A percentile compares a stretch with the other conserved stretches of the same genome.
These are phyloP conservation scores for Leishmania braziliensis DNA, from an alignment of 208 protist genomes.

Conservation along the genomic window DNA sequence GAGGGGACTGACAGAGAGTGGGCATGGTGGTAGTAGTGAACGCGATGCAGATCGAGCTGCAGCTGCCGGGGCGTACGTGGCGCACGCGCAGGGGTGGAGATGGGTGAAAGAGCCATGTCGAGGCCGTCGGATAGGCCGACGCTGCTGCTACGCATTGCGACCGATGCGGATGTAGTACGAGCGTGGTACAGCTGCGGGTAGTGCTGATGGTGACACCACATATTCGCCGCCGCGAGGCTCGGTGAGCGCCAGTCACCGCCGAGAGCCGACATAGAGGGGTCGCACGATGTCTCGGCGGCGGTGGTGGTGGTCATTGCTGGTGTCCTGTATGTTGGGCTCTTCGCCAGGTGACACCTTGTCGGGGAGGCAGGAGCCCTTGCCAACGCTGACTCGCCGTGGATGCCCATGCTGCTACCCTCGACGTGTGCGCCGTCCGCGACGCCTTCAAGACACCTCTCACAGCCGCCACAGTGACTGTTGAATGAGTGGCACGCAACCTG, in stretches of 20 bases:
- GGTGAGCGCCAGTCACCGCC: slow-evolving; percentile 4
- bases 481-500: background rate
- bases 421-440: background rate
- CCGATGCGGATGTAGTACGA: background rate
- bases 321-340: background rate
- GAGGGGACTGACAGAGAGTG: background rate
- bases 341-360: background rate
- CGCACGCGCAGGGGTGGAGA: slow-evolving; percentile 9
- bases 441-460: background rate
- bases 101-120: background rate
- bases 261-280: background rate
- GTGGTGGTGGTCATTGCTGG: background rate
- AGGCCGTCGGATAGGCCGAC: slow-evolving; percentile 9
- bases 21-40: background rate
- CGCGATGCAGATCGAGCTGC: background rate
- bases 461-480: background rate
- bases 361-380: background rate
- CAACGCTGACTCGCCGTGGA: background rate
- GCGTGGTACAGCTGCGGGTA: background rate
- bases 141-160: slow-evolving; percentile 3
- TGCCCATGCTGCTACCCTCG: background rate
- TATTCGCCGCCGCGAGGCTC: background rate
- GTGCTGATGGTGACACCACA: background rate
- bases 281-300: background rate
- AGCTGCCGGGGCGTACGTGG: background rate